These are phyloP conservation scores for Trichosporon sp. DNA, from an alignment of 1,284 basidiomycete genomes.

Conservation along the genomic window DNA sequence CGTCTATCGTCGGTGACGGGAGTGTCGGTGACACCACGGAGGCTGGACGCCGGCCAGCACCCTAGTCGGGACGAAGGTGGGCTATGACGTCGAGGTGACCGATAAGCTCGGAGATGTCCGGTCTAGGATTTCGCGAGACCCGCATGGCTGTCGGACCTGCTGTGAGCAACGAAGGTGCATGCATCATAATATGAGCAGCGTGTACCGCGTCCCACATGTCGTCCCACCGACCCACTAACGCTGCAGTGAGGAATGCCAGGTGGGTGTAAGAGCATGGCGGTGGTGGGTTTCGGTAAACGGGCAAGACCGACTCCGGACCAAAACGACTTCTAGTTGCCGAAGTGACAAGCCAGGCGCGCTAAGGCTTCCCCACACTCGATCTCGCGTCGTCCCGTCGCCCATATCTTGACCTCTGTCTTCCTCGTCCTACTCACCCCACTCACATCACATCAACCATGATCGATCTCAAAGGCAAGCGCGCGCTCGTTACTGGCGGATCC, in stretches of 20 bases:
- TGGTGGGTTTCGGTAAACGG: background rate
- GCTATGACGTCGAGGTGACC: constrained; percentile 3
- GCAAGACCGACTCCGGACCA: background rate
- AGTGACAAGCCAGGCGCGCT: background rate
- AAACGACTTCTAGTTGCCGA: constrained; percentile 1
- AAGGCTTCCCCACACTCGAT: background rate
- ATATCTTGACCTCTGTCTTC: constrained; percentile 4
- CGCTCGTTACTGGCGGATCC: constrained; percentile 38
- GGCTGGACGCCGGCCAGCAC: background rate
- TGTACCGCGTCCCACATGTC: background rate
- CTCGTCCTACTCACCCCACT: background rate
- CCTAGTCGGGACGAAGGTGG: background rate
- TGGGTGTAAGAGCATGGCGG: background rate
- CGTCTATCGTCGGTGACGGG: background rate
- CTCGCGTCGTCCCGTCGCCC: background rate
- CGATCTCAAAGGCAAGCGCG: constrained; percentile 35
- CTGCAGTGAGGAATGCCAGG: too few relatives aligned
- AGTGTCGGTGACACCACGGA: background rate
- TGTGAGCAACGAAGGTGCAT: background rate
- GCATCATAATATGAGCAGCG: background rate
- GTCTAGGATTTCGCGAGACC: background rate
- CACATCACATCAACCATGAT: constrained; percentile 25
- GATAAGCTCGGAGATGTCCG: background rate
- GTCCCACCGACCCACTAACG: constrained; percentile 6
- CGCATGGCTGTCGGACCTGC: background rate